Base-by-base conservation (phyloP, 495 filamentous ascomycete genomes). In the Talaromyces stipitatus region DNA sequence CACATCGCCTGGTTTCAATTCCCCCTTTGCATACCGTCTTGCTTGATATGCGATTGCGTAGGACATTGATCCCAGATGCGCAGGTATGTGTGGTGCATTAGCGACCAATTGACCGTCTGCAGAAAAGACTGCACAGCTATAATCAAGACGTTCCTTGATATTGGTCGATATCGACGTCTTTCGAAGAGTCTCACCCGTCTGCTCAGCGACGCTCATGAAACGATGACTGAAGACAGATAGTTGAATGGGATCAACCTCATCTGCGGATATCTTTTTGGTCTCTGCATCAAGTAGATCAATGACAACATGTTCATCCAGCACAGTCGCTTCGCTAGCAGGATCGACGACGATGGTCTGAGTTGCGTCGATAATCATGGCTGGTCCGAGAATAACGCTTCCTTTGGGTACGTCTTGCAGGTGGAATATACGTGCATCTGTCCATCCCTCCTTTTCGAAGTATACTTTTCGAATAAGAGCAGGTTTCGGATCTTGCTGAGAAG, bases 171-270 rank as follows among this genome's bases (percentile, higher is more conserved):
- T 94, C 60, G 89, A 92, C 0, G 94, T 98, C 79, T 97, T 98
- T 62, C 97, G 94, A 26, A 98, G 76, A 2, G 94, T 92, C 54
- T 91, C 78, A 4, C 94, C 94, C 92, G 97, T 97, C 68, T 97
- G 92, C 71, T 98, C 94, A 3, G 94, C 94, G 66, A 98, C 97
- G 11, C 92, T 91, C 94, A 98, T 98, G 74, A 98, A 98, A 1
- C 94, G 78, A 68, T 98, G 92, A 1, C 90, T 90, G 63, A 98
- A 98, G 58, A 98, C 95, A 66, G 85, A 95, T 5, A 98, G 82
- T 72, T 95, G 87, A 68, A 98, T 96, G 0, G 94, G 92, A 62
- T 95, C 74, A 36, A 77, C 64, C 5, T 71, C 73, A 77, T 72
- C 91, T n/a, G 90, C 61, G 2, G 86, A 87, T 14, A 59, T 60